Percentiles rank a stretch among this genome's conserved stretches.
These are phyloP conservation scores for Cytospora piceae DNA, from an alignment of 2,329 filamentous ascomycete genomes.

Conservation along the genomic window DNA sequence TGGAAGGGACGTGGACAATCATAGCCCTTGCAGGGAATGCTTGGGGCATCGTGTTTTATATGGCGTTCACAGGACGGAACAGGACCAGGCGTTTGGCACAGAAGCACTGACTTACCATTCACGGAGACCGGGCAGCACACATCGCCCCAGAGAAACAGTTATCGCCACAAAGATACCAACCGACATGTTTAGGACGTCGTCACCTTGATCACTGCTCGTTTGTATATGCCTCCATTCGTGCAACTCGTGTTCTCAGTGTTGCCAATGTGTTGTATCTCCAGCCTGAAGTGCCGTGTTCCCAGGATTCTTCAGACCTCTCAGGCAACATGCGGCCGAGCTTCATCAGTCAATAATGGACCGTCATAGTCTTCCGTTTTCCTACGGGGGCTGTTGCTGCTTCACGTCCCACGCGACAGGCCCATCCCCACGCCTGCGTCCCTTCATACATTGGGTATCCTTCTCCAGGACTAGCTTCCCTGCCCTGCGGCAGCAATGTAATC, in stretches of 20 bases:
- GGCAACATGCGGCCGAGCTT: not conserved
- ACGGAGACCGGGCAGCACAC: not conserved
- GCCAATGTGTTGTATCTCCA: not conserved
- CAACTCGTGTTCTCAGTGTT: not conserved
- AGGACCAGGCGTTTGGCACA: conserved; percentile 8
- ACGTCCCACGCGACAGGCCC: not conserved
- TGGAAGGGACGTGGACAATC: not conserved
- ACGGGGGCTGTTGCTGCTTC: not conserved
- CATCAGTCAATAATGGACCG: not conserved
- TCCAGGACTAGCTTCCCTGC: not conserved
- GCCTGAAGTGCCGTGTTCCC: not conserved
- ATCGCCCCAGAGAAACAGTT: not conserved
- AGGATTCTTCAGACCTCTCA: not conserved
- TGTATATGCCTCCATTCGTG: not conserved
- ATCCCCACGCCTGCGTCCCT: not conserved
- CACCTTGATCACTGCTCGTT: not conserved
- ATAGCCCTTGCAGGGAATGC: not conserved
- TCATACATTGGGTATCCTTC: not conserved
- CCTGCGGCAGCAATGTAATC: not conserved
- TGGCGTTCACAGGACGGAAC: conserved; percentile 14
- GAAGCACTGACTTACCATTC: not conserved
- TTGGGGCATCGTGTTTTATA: not conserved
- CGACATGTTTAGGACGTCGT: not conserved
- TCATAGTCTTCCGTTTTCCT: not conserved
- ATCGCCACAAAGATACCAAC: not conserved